phyloP scores from a whole-genome alignment of 2,329 filamentous ascomycete genomes.

The Canariomyces notabilis region DNA sequence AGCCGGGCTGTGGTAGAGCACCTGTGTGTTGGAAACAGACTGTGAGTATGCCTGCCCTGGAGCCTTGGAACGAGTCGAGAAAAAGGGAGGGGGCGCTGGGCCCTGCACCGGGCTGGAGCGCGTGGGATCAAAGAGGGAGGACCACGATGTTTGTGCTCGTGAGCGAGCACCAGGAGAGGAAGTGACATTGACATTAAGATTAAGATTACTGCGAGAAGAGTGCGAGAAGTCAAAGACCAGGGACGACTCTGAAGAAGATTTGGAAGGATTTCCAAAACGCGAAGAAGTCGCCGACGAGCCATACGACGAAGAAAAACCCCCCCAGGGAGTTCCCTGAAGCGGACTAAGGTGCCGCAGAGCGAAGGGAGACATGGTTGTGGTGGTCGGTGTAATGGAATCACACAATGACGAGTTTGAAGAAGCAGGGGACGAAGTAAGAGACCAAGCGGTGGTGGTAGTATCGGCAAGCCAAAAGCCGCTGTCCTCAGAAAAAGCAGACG shows the following conservation, averaged over 20 bases:
- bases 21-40: conserved; percentile 26
- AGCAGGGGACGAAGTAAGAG: conserved; percentile 24
- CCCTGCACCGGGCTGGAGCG: conserved; percentile 12
- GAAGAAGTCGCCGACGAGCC: conserved; percentile 20
- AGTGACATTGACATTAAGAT: conserved; percentile 15
- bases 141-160: conserved; percentile 19
- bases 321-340: conserved; percentile 16
- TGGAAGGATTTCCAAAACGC: conserved; percentile 11
- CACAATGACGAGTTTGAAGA: conserved; percentile 22
- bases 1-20: conserved; percentile 25
- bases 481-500: conserved; percentile 23
- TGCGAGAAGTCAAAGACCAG: conserved; percentile 8
- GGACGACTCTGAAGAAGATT: conserved; percentile 19
- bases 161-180: conserved; percentile 11
- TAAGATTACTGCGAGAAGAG: conserved; percentile 17
- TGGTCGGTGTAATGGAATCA: conserved; percentile 19
- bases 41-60: conserved; percentile 29
- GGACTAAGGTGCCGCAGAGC: conserved; percentile 17
- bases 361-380: conserved; percentile 19
- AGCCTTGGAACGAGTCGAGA: conserved; percentile 13
- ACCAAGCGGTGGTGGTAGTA: conserved; percentile 31
- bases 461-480: conserved; percentile 31
- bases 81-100: conserved; percentile 16
- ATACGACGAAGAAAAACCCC: conserved; percentile 22
- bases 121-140: conserved; percentile 22